Evolutionary conservation across 257 asterid species (phyloP).

Genomic region (Jasminum sambac): DNA sequence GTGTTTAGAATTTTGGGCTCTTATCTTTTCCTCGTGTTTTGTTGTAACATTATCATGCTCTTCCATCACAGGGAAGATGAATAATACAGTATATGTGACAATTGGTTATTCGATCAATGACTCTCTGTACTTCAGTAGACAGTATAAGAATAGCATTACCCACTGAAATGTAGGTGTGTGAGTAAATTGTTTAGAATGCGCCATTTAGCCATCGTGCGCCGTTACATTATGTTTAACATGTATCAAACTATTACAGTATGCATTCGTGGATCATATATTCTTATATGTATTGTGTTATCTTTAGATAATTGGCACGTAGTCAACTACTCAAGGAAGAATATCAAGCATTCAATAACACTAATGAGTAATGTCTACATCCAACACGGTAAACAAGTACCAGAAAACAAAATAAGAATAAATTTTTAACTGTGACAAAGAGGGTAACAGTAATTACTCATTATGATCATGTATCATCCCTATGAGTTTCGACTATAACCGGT

Average conservation of each 20-base stretch:
- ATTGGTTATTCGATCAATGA: too few relatives aligned
- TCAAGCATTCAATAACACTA: background rate
- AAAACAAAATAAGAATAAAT: background rate
- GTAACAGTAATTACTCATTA: background rate
- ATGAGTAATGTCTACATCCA: background rate
- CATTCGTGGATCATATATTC: background rate
- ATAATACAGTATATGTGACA: background rate
- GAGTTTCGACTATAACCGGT: background rate
- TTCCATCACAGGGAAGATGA: background rate
- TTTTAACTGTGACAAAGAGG: background rate
- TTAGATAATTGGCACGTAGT: background rate
- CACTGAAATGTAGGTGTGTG: too few relatives aligned
- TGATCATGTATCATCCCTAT: background rate
- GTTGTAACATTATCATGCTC: background rate
- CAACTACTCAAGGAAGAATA: too few relatives aligned
- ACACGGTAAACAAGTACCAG: background rate
- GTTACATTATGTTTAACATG: background rate
- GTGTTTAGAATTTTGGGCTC: conserved; percentile 29
- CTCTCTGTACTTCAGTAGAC: too few relatives aligned
- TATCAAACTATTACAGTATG: background rate
- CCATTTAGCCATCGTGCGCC: too few relatives aligned
- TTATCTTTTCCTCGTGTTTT: background rate
- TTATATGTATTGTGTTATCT: background rate
- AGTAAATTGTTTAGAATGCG: too few relatives aligned
- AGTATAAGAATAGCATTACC: too few relatives aligned